Conservation (phyloP, 345 rosid genomes). For the Populus alba region DNA sequence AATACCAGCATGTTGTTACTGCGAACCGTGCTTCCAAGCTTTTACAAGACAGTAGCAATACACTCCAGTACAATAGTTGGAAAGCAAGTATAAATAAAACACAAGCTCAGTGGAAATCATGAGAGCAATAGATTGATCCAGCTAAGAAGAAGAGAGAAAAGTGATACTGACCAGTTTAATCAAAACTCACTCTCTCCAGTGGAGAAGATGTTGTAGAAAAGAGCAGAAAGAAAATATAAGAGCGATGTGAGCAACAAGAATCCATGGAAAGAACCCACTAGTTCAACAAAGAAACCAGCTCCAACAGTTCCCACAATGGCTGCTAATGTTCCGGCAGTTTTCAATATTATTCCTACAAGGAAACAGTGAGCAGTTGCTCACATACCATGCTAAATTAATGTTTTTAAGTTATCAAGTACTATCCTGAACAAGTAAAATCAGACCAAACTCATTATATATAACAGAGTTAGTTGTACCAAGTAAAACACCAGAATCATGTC, state of each 20-base stretch:
- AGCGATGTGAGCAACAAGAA: slow-evolving; percentile 72
- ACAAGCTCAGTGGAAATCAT: background rate
- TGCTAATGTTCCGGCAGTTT: slow-evolving; percentile 81
- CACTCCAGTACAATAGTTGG: background rate
- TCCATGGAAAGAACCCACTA: slow-evolving; percentile 88
- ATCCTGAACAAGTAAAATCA: background rate
- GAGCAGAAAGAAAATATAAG: slow-evolving; percentile 64
- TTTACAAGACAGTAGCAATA: background rate
- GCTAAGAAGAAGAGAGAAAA: background rate
- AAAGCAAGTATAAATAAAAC: background rate
- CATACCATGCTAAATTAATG: background rate
- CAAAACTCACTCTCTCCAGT: slow-evolving; percentile 81
- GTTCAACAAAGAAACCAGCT: slow-evolving; percentile 87
- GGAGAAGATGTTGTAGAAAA: slow-evolving; percentile 71
- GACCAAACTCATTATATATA: background rate
- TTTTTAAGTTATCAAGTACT: background rate
- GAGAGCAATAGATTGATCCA: background rate
- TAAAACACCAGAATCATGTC: slow-evolving; percentile 82
- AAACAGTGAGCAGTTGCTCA: background rate
- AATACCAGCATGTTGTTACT: background rate
- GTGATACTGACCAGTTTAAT: slow-evolving; percentile 44
- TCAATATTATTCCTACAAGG: slow-evolving; percentile 69
- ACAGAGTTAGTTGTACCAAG: slow-evolving; percentile 49
- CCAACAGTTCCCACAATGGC: slow-evolving; percentile 96
- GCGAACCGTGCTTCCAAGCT: background rate